These are phyloP conservation scores for Gracilariopsis chorda DNA, from an alignment of 23 red algal species.

Conservation along the genomic window DNA sequence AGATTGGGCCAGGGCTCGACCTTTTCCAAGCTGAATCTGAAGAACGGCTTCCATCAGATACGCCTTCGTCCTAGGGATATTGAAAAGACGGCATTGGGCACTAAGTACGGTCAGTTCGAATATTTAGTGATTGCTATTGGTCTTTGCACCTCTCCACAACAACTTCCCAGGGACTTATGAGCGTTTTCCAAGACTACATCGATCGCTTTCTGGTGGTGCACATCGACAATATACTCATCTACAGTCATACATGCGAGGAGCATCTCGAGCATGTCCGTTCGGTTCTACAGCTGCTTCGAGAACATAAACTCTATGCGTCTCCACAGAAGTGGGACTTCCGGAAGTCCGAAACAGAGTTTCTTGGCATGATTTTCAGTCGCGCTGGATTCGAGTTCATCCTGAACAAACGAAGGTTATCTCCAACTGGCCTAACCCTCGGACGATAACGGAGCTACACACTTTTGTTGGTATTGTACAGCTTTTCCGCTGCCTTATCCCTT, in stretches of 20 bases:
- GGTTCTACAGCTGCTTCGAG: neutral
- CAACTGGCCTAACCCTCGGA: neutral
- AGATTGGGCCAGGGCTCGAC: neutral
- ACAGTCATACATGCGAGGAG: neutral
- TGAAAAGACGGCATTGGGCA: neutral
- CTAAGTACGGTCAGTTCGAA: conserved; percentile 5
- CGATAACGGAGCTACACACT: conserved; percentile 15
- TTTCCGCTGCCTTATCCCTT: neutral
- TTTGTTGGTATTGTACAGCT: conserved; percentile 21
- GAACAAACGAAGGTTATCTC: neutral
- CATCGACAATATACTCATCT: neutral
- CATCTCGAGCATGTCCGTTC: neutral
- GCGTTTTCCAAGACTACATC: neutral
- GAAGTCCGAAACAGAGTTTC: neutral
- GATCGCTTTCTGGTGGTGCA: neutral
- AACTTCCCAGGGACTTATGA: neutral
- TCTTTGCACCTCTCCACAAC: neutral
- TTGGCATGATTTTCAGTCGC: neutral
- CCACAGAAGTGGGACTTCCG: neutral
- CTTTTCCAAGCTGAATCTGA: conserved; percentile 6
- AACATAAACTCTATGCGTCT: neutral
- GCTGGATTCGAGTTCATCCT: neutral
- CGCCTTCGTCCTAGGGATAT: neutral
- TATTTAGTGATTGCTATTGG: neutral
- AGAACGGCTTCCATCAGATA: neutral